Base-by-base conservation (phyloP, 2,329 filamentous ascomycete species). In the Fusarium sp. region DNA sequence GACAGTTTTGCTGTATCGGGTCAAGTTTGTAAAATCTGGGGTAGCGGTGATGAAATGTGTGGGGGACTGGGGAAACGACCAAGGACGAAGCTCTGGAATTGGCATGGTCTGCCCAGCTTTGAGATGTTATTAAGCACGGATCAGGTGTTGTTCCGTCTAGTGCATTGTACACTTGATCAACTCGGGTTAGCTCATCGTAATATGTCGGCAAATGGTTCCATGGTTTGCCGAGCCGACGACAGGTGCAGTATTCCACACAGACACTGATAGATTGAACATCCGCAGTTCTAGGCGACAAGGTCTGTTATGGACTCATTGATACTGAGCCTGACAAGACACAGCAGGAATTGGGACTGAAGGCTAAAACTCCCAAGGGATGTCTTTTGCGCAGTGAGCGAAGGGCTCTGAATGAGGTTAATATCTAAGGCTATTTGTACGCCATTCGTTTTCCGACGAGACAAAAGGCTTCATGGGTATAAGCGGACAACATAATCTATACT, bases 1-100 rank as follows among this genome's bases (percentile, higher is more conserved):
- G 16, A 20, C 6, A 1, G 8, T 11, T 12, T 55, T 63, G 27
- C 60, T 63, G 5, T 18, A 63, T 63, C 18, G 11, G 60, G 60
- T 20, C 29, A 63, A 63, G 60, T 10, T 18, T 18, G 18, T 5
- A 5, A 8, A 47, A 41, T 56, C 60, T 20, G 60, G 60, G 60
- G 60, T 34, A 63, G 27, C 11, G 30, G 27, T 63, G 32, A 29
- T 62, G 22, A 34, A 30, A 25, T n/a, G 25, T 56, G 60, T 45
- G 60, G 60, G 58, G 58, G 45, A 62, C 18, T 12, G 32, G 49
- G 48, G 32, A 52, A 29, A 40, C 6, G 5, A 22, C 9, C 49
- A 52, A 27, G 49, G 61, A 62, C 41, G 10, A 55, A 20, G 32
- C 11, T 32, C 25, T 34, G 43, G 32, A 24, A 55, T 4, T 20